Evolutionary conservation across 75 land plant genomes (phyloP), one percentile per base, ranked within the genome.

Genomic region (Picea sitchensis): DNA sequence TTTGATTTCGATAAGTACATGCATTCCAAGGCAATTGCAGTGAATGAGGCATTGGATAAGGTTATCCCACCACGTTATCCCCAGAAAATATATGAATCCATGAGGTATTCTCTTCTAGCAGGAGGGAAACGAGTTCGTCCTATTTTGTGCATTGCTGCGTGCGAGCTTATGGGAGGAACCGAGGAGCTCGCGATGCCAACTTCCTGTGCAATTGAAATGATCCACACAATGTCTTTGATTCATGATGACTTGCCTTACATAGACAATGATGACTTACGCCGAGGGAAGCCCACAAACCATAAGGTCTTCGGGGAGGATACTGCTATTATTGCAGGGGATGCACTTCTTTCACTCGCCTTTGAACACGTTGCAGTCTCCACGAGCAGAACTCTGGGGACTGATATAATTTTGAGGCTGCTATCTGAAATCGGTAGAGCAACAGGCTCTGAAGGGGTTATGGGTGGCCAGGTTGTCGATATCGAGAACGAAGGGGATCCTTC

Each of bases 191-290:
- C 93, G 62, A 77, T 91, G 85, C 80, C 85, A 14, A 83, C 91
- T 13, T 91, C 93, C 1, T 67, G 90, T 57, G 92, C 91, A 57
- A 62, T 92, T 59, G 93, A 91, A 63, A 83, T 91, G 90, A 80
- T 89, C 41, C 86, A 87, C 75, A 90, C 93, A 51, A 92, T 87
- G 75, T 30, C 84, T 12, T 77, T 67, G 32, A 82, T 84, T 36
- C 95, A 91, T 65, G 91, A 89, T 64, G 81, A 86, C 82, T 86
- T 91, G n/a, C 95, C 92, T 5, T 91, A 87, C 77, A 89, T 91
- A 86, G 92, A 91, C 81, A 81, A 91, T 76, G 91, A 89, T 73
- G 91, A 82, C 72, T 73, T 89, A 51, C 86, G 92, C 32, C 59
- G 77, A 61, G 92, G 92, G 12, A 71, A 72, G 64, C 78, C 84